phyloP scores from a whole-genome alignment of 1,284 basidiomycete genomes.

The Pholiota adiposa region DNA sequence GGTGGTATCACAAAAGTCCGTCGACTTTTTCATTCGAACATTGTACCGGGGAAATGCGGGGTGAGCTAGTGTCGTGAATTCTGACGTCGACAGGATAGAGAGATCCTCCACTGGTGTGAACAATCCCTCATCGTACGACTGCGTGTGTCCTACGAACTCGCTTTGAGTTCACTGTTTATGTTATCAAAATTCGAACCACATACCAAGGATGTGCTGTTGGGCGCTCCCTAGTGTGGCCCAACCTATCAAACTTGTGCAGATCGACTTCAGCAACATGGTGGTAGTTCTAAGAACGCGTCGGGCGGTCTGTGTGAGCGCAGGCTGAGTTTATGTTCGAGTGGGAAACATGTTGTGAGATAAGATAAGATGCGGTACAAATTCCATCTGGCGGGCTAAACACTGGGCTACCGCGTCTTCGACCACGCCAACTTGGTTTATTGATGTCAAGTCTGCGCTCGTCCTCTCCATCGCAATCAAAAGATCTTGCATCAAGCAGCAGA shows the following conservation, averaged over 20 bases:
- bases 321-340: neutral
- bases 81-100: conserved; percentile 41
- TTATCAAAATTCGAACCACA: neutral
- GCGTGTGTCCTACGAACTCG: neutral
- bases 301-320: neutral
- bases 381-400: neutral
- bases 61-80: conserved; percentile 53
- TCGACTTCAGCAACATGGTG: neutral
- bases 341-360: neutral
- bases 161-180: neutral
- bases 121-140: conserved; percentile 38
- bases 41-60: conserved; percentile 55
- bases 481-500: neutral
- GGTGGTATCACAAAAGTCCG: conserved; percentile 52
- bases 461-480: conserved; percentile 13
- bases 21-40: conserved; percentile 54
- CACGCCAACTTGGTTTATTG: neutral
- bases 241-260: neutral
- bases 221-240: neutral
- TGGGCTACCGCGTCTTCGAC: neutral
- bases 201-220: conserved; percentile 1
- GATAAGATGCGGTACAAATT: neutral
- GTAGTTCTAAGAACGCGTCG: neutral
- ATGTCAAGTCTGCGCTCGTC: conserved; percentile 10
- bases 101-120: conserved; percentile 48